Conservation (phyloP, 495 filamentous ascomycete genomes). For the Neurospora intermedia region DNA sequence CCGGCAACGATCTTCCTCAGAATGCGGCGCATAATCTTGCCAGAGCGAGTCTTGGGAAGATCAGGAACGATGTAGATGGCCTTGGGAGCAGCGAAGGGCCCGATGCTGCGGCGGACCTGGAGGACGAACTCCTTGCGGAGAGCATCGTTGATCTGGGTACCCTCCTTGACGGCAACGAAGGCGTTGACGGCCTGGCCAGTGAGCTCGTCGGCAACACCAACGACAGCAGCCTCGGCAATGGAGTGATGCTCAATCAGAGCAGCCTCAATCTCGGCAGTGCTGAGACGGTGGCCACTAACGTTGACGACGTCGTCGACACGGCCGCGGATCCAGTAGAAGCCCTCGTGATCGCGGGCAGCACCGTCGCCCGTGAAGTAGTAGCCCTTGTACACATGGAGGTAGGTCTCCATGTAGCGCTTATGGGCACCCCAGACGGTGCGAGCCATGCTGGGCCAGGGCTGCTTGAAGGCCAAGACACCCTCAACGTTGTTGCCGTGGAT, state of each 20-base stretch:
- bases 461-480: conserved; percentile 95
- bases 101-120: conserved; percentile 94
- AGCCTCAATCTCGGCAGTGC: conserved; percentile 96
- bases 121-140: conserved; percentile 85
- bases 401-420: conserved; percentile 98
- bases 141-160: conserved; percentile 65
- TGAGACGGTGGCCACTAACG: conserved; percentile 89
- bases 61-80: conserved; percentile 82
- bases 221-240: conserved; percentile 91
- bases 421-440: conserved; percentile 97
- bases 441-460: conserved; percentile 98
- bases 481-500: conserved; percentile 95
- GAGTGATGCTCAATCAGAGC: conserved; percentile 83
- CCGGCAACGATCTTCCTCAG: conserved; percentile 92
- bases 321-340: conserved; percentile 99
- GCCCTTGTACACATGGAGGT: conserved; percentile 94
- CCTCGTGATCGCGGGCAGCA: conserved; percentile 92
- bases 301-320: conserved; percentile 99
- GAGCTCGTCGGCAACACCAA: conserved; percentile 85
- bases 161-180: conserved; percentile 89
- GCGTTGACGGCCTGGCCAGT: conserved; percentile 96
- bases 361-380: conserved; percentile 99
- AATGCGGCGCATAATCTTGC: conserved; percentile 98
- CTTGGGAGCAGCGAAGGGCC: conserved; percentile 94
- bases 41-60: conserved; percentile 89